phyloP scores from a whole-genome alignment of 257 asterid genomes.

The Solanum stenotomum region DNA sequence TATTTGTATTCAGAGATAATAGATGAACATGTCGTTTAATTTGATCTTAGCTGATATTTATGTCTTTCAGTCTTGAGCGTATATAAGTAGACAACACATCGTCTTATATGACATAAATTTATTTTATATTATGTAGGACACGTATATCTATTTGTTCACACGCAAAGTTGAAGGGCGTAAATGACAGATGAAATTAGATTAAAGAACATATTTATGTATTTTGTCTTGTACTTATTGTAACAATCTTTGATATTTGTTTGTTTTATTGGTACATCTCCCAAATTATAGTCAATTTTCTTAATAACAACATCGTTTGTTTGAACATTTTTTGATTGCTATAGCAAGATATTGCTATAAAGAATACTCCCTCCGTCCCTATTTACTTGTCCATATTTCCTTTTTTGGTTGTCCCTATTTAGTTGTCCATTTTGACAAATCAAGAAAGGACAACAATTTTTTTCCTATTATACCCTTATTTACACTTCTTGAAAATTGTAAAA shows the following conservation, averaged over 20 bases:
- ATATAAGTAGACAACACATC: fast-evolving
- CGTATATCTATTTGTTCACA: neutral
- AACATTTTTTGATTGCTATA: neutral
- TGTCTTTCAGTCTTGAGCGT: fast-evolving
- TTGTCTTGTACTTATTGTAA: neutral
- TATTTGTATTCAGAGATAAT: no score
- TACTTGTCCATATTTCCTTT: no score
- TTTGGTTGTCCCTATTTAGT: no score
- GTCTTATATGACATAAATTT: neutral
- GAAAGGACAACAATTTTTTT: no score
- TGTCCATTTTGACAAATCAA: no score
- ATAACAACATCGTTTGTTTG: neutral
- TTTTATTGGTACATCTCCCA: neutral
- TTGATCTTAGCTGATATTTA: no score
- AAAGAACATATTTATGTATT: neutral
- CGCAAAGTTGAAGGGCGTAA: fast-evolving
- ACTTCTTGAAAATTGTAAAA: no score
- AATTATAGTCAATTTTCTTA: neutral
- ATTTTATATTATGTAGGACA: neutral
- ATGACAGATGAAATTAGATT: neutral
- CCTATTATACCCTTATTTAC: no score
- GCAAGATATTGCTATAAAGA: no score
- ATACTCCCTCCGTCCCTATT: no score
- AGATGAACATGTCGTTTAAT: no score
- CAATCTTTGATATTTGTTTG: neutral